Evolutionary conservation across 176 grass and related monocot species (phyloP).

Genomic region (Cenchrus purpureus): DNA sequence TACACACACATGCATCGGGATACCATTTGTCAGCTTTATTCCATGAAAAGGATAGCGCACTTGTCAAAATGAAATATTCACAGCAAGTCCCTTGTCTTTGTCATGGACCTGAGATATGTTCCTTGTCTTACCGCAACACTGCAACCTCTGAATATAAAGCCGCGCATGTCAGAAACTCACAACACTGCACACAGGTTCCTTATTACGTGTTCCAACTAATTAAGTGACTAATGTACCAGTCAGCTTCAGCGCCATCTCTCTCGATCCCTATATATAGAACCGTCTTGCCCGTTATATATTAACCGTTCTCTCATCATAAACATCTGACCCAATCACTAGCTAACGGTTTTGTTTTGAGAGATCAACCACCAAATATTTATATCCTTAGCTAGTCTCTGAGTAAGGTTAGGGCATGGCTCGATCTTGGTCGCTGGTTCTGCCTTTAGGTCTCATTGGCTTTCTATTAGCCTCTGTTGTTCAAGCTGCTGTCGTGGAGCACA

Average conservation of each 20-base stretch:
- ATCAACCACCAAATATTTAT: background rate
- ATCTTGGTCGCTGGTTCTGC: background rate
- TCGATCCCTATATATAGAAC: constrained; percentile 3
- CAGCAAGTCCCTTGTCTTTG: background rate
- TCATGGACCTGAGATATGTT: background rate
- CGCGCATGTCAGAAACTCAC: background rate
- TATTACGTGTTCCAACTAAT: background rate
- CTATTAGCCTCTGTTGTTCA: background rate
- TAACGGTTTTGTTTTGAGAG: too few relatives aligned
- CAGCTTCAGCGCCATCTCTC: background rate
- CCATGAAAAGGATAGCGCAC: background rate
- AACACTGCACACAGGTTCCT: background rate
- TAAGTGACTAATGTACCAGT: background rate
- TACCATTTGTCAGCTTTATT: too few relatives aligned
- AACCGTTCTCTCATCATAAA: background rate
- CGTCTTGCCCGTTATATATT: too few relatives aligned
- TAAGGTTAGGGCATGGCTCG: constrained; percentile 6
- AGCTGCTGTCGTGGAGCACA: constrained; percentile 11
- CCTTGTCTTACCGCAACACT: background rate
- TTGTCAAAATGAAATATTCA: background rate
- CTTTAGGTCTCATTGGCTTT: constrained; percentile 6
- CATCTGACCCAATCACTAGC: background rate
- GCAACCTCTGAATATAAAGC: background rate
- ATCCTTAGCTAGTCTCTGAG: background rate
- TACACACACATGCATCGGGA: background rate